Conservation (phyloP, 805 yeast genomes). For the Schwanniomyces occidentalis region DNA sequence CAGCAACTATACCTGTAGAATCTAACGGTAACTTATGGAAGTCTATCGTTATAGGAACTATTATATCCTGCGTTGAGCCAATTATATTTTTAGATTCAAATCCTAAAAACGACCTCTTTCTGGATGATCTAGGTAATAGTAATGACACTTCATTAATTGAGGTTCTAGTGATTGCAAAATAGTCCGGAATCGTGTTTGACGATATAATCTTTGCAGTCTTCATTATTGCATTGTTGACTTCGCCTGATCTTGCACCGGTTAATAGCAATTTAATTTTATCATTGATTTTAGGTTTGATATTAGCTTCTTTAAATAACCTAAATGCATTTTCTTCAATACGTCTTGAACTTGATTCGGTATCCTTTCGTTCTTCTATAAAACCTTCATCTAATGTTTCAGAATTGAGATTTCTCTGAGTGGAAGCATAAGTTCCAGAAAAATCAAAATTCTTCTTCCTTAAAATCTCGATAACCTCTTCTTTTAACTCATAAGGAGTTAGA, state of each 20-base stretch:
- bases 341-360: conserved; percentile 2
- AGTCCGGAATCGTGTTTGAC: conserved; percentile 33
- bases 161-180: conserved; percentile 55
- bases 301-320: conserved; percentile 30
- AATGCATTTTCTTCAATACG: conserved; percentile 40
- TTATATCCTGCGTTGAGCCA: conserved; percentile 57
- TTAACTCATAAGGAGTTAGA: conserved; percentile 50
- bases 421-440: conserved; percentile 33
- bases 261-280: conserved; percentile 42
- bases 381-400: background rate
- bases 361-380: background rate
- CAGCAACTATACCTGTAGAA: conserved; percentile 66
- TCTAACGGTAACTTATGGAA: conserved; percentile 55
- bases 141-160: conserved; percentile 52
- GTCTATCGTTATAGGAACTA: conserved; percentile 59
- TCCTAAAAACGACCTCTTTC: conserved; percentile 36
- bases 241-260: conserved; percentile 60
- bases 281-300: conserved; percentile 48
- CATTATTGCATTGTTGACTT: conserved; percentile 40
- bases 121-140: conserved; percentile 43
- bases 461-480: conserved; percentile 46
- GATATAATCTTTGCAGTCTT: conserved; percentile 43
- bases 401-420: too few species aligned
- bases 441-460: conserved; percentile 44
- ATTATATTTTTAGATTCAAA: conserved; percentile 44